Evolutionary conservation across 805 yeast species (phyloP), one percentile per base, ranked within the genome.

Genomic region (Lachancea cidri): DNA sequence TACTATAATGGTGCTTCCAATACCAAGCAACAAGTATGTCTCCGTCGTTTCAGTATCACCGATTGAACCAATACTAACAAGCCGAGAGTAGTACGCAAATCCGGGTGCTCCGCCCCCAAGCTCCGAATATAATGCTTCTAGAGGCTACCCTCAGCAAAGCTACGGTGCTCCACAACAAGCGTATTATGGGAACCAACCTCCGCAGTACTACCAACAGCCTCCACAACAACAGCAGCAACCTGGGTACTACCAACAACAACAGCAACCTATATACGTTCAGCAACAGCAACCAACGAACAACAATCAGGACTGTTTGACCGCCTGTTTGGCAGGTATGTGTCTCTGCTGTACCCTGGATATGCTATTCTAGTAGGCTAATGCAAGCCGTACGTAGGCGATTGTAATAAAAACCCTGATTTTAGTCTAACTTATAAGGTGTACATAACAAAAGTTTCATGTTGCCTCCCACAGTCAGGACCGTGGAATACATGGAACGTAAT

Each of bases 321-420:
- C 73, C 9, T 75, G 80, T 64, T 54, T 76, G 34, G 79, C 75
- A 17, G 78, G 75, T 17, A 42, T 74, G 56, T 76, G 81, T 70
- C 47, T 75, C 44, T 76, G 81, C 54, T 74, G 77, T 55, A 71
- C 80, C 18, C 50, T 76, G 44, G 79, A 75, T 51, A 70, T 76
- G 41, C 39, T 76, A 14, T 71, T 74, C 48, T 75, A 60, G 55
- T 20, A 22, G 11, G 11, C 11, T 22, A 22, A 22, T 22, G 27
- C 27, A 7, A 22, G 27, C 11, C 32, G 11, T 22, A 22, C 7
- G 11, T 22, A 22, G 27, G 27, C 27, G 11, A 22, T 22, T 22
- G 27, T 22, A 22, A 22, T 7, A 22, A 22, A 22, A 22, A 11
- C n/a, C n/a, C n/a, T n/a, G n/a, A n/a, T n/a, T n/a, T n/a, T n/a